Evolutionary conservation across 208 protist genomes (phyloP), one percentile per base, ranked within the genome.

Genomic region (Spongospora subterranea): DNA sequence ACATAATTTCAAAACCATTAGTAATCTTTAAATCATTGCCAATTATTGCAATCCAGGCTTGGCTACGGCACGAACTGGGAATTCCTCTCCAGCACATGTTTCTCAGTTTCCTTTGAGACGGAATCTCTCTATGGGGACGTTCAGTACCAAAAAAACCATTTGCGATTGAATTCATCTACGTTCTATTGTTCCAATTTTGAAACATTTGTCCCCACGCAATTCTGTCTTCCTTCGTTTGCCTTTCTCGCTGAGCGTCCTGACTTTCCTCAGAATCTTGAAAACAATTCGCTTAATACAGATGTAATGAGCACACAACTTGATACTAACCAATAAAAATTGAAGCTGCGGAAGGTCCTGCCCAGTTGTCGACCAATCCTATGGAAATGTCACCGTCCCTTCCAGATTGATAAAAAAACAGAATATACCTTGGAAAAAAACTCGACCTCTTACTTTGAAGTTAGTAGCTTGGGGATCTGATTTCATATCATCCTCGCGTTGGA

Each of bases 61-160:
- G 17, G 11, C 71, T n/a, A 20, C 71, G 71, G n/a, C 71, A 82
- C 13, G 71, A 35, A n/a, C 71, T 82, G 6, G 71, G 71, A n/a
- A 82, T 82, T 35, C 71, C 71, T 43, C 71, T 82, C 71, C 71
- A 82, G 71, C 71, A 82, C 71, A 82, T 82, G n/a, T 82, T 82
- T 43, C 40, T 6, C 6, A 82, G 71, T 35, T 43, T 35, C 35
- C 71, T 35, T 43, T 43, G n/a, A 43, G 35, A 6, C 35, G 71
- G 71, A 82, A 82, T 43, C n/a, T 82, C 71, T 82, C 71, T 82
- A 35, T 20, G 11, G 71, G 71, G 13, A 82, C n/a, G 6, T 43
- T 6, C 6, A n/a, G 6, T 82, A 40, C 11, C n/a, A 13, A 82
- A 6, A 35, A 20, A 35, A 20, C 6, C 6, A 43, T 6, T 35